These are phyloP conservation scores for Tripterygium wilfordii DNA, from an alignment of 177 flowering plant species.

Conservation along the genomic window DNA sequence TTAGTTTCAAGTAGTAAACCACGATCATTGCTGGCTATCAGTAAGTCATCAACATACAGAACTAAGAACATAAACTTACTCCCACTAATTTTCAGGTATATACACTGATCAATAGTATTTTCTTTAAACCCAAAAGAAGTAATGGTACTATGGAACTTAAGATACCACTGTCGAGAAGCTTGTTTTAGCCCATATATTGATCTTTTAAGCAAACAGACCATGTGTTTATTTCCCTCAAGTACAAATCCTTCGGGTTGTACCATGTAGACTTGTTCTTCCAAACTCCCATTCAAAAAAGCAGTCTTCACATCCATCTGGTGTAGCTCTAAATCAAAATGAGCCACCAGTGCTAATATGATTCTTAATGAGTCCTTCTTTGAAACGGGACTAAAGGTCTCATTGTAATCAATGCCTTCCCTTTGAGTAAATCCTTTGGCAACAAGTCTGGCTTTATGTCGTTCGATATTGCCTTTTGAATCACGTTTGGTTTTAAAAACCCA, in stretches of 20 bases:
- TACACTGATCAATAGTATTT: slow-evolving; percentile 10
- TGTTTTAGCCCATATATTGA: slow-evolving; percentile 17
- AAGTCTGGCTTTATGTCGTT: no score
- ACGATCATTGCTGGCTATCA: not conserved
- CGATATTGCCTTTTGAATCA: no score
- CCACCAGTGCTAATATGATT: slow-evolving; percentile 3
- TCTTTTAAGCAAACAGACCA: slow-evolving; percentile 12
- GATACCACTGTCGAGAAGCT: slow-evolving; percentile 12
- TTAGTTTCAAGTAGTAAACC: not conserved
- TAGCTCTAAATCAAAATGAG: slow-evolving; percentile 1
- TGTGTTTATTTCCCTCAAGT: slow-evolving; percentile 1
- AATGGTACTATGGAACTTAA: slow-evolving; percentile 10
- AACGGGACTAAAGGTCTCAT: slow-evolving; percentile 2
- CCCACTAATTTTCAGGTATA: slow-evolving; percentile 12
- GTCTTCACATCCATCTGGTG: slow-evolving; percentile 8
- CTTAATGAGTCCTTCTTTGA: slow-evolving; percentile 7
- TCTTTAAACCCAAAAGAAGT: slow-evolving; percentile 13
- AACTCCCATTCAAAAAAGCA: no score
- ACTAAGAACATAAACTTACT: slow-evolving; percentile 10
- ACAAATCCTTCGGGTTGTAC: not conserved
- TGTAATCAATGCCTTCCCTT: slow-evolving; percentile 8
- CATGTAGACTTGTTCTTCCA: slow-evolving; percentile 11
- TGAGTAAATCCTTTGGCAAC: slow-evolving; percentile 4
- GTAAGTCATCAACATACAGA: slow-evolving; percentile 8
- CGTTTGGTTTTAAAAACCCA: no score